Percentiles rank a stretch among this genome's conserved stretches.
These are phyloP conservation scores for Pythium coloratum DNA, from an alignment of 352 stramenopile genomes.

Conservation along the genomic window DNA sequence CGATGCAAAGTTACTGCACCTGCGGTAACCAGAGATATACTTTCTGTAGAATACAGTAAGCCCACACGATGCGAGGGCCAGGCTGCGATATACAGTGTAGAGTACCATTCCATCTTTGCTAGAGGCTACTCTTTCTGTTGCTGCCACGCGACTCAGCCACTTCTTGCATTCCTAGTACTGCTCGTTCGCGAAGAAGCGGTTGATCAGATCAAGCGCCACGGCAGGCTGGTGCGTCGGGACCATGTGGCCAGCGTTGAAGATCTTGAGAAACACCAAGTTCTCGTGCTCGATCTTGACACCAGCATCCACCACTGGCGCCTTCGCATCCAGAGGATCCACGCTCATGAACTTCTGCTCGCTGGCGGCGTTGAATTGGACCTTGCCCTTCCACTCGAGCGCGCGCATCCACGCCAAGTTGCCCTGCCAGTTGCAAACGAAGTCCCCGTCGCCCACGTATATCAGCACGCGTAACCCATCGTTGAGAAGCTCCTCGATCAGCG, in stretches of 20 bases:
- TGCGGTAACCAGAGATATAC: too few species aligned
- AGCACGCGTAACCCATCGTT: conserved; percentile 5
- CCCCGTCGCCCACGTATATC: not conserved
- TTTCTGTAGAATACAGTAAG: too few species aligned
- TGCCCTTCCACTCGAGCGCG: not conserved
- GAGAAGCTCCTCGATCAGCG: too few species aligned
- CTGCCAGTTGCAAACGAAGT: not conserved
- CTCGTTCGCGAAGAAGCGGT: not conserved
- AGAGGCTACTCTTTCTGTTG: too few species aligned
- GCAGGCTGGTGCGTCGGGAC: not conserved
- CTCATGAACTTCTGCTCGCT: not conserved
- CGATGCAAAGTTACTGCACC: too few species aligned
- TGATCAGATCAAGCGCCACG: not conserved
- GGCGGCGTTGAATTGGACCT: not conserved
- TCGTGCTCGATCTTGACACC: not conserved
- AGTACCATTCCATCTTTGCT: too few species aligned
- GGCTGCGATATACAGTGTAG: too few species aligned
- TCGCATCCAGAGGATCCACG: not conserved
- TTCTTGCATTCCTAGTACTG: not conserved
- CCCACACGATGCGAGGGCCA: too few species aligned
- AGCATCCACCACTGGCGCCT: not conserved
- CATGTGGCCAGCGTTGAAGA: not conserved
- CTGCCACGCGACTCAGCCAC: too few species aligned
- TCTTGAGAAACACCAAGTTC: not conserved
- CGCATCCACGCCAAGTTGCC: not conserved